These are phyloP conservation scores for Leccinum variicolor DNA, from an alignment of 768 basidiomycete species.

Conservation along the genomic window DNA sequence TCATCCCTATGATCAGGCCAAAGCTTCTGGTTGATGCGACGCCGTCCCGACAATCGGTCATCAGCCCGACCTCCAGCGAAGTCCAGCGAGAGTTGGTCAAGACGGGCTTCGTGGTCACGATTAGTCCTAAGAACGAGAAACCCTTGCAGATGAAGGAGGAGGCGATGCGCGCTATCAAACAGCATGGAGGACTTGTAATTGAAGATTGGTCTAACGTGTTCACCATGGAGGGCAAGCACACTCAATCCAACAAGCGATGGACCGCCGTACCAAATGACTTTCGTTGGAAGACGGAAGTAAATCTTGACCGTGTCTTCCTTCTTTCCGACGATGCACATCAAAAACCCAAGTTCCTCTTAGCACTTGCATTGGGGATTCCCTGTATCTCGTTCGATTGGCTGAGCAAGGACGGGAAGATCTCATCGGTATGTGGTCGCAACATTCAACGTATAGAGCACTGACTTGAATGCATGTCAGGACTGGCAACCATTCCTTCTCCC, in stretches of 20 bases:
- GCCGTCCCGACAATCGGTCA: conserved; percentile 45
- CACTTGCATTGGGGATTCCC: conserved; percentile 84
- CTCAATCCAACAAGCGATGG: conserved; percentile 49
- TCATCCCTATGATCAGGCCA: conserved; percentile 42
- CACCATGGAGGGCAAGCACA: conserved; percentile 50
- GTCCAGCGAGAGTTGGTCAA: conserved; percentile 39
- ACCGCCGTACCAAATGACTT: conserved; percentile 46
- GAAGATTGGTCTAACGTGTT: conserved; percentile 62
- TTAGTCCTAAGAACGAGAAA: conserved; percentile 37
- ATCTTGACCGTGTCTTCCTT: conserved; percentile 52
- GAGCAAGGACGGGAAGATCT: conserved; percentile 28
- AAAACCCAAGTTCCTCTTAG: conserved; percentile 78
- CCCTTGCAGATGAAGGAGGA: conserved; percentile 40
- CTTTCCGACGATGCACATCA: conserved; percentile 61
- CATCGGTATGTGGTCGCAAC: conserved; percentile 18
- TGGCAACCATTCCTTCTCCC: conserved; percentile 64
- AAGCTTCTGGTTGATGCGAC: conserved; percentile 38
- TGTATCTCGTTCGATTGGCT: conserved; percentile 63
- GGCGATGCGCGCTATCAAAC: conserved; percentile 42
- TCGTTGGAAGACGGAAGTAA: conserved; percentile 38
- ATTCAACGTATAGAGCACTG: conserved; percentile 5
- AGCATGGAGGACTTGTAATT: conserved; percentile 53
- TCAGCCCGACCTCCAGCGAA: conserved; percentile 35
- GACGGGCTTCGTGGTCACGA: conserved; percentile 60
- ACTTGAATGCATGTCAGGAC: conserved; percentile 33